phyloP scores from a whole-genome alignment of 2,329 filamentous ascomycete genomes.

The Mollisiaceae sp. region DNA sequence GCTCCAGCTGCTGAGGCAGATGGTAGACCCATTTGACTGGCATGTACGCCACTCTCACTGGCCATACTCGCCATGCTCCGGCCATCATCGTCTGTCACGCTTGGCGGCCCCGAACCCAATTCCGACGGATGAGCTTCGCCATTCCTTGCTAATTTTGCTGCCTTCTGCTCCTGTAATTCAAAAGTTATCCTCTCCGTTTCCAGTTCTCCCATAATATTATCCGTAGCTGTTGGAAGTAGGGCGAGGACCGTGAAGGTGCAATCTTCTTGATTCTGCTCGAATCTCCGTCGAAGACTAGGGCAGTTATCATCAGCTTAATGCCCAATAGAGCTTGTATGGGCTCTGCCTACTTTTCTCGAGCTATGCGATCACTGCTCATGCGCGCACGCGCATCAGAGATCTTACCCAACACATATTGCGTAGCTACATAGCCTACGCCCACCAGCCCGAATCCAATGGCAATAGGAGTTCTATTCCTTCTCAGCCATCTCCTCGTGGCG shows the following conservation, averaged over 20 bases:
- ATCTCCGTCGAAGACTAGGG: constrained; percentile 84
- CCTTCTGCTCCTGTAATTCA: constrained; percentile 93
- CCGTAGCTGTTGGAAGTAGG: constrained; percentile 86
- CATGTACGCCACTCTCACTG: constrained; percentile 83
- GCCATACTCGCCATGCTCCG: constrained; percentile 76
- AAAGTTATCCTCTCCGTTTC: constrained; percentile 92
- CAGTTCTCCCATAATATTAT: constrained; percentile 85
- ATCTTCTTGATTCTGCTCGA: constrained; percentile 98
- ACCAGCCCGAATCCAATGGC: constrained; percentile 87
- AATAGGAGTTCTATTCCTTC: constrained; percentile 87
- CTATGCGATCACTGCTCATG: constrained; percentile 94
- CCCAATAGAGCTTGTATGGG: not conserved
- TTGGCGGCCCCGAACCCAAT: constrained; percentile 53
- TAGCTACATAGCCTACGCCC: constrained; percentile 88
- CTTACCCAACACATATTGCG: constrained; percentile 91
- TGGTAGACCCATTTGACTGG: constrained; percentile 73
- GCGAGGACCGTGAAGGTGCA: constrained; percentile 98
- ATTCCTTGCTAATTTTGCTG: constrained; percentile 68
- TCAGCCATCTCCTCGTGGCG: constrained; percentile 87
- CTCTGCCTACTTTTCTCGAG: constrained; percentile 84
- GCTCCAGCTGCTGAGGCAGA: constrained; percentile 50
- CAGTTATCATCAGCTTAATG: constrained; percentile 24
- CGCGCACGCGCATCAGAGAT: constrained; percentile 92
- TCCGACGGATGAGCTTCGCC: constrained; percentile 54
- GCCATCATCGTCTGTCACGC: constrained; percentile 81